Base-by-base conservation (phyloP, 2,329 filamentous ascomycete genomes). In the Hansfordia pulvinata region DNA sequence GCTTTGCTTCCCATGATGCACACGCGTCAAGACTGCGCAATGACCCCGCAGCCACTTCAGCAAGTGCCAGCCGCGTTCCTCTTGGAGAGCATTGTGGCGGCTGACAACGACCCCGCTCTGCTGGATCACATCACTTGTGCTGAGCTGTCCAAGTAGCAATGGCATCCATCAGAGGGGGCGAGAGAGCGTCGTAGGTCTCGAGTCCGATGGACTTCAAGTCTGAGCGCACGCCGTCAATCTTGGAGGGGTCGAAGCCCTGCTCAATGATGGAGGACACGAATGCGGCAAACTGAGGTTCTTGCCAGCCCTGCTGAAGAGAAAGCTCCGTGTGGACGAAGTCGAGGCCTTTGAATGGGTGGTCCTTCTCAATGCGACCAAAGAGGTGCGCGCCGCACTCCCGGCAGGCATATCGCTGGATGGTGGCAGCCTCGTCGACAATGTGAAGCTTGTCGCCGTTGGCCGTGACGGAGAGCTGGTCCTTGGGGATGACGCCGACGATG, bases 221-320 rank as follows among this genome's bases (percentile, higher is more conserved):
- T 3, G 32, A 36, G 21, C 74, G 56, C 4, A 79, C 64, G 11
- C 56, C 60, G 25, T 58, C 61, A 39, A 75, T 74, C 19, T 56
- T 53, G 10, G 52, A 44, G 0, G 72, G 65, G 24, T 62, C 48
- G 38, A 69, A 75, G 2, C 74, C 75, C 42, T 77, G 71, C 62
- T 79, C 74, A 32, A 79, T 76, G 31, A 78, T 69, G 30, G 64
- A 73, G 19, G 64, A 70, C 20, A 79, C 72, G 33, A 79, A 80
- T 0, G 64, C 75, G 3, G 74, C 74, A 37, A 79, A 80, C 42
- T 78, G 73, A 6, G 72, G 72, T 52, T 76, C 74, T 50, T 79
- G 73, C 73, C 75, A 79, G n/a, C 73, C 73, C 43, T 64, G 58
- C 29, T 62, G 48, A 26, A 62, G 53, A 11, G 62, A 67, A 23